Base-by-base conservation (phyloP, 2,329 filamentous ascomycete genomes). In the Penicillium corylophilum region DNA sequence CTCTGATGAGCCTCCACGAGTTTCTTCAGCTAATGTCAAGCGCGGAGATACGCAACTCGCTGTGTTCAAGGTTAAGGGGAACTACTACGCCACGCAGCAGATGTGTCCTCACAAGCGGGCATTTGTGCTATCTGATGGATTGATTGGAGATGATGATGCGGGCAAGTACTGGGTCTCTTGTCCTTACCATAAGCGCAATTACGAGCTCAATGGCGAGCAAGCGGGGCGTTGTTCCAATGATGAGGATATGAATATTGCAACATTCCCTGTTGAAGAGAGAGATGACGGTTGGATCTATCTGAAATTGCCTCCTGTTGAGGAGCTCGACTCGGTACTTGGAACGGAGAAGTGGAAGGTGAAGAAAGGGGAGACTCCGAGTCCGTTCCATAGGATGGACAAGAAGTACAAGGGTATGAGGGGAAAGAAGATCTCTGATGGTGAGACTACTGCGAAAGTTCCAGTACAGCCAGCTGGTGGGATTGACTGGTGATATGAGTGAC, bases 51-150 rank as follows among this genome's bases (percentile, higher is more conserved):
- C 90, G 0, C 91, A 96, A 71, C 81, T 96, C 2, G 90, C 91
- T 7, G 77, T 96, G 47, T 96, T 92, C 83, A 88, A 90, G 63
- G 82, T 95, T 55, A 82, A 83, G 48, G 90, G 90, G 18, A 82
- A 82, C 48, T 95, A 86, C 78, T 93, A 93, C 71, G 88, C 89
- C 52, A 88, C 88, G 13, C 91, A 96, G 74, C 90, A 96, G 68
- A 96, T 96, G 91, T 96, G 91, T 69, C 91, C 91, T 9, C 90
- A 95, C 75, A 94, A 93, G 74, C 86, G 90, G 10, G 86, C 90
- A 1, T 96, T 96, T 65, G 87, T 92, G n/a, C 82, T 96, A 23
- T 88, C 87, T 0, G 92, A 96, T 67, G 90, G 90, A 1, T 76
- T 96, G 8, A 81, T 96, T 42, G 91, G 92, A 36, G 86, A 74